Evolutionary conservation across 768 basidiomycete genomes (phyloP).

Genomic region (Tremella mesenterica): DNA sequence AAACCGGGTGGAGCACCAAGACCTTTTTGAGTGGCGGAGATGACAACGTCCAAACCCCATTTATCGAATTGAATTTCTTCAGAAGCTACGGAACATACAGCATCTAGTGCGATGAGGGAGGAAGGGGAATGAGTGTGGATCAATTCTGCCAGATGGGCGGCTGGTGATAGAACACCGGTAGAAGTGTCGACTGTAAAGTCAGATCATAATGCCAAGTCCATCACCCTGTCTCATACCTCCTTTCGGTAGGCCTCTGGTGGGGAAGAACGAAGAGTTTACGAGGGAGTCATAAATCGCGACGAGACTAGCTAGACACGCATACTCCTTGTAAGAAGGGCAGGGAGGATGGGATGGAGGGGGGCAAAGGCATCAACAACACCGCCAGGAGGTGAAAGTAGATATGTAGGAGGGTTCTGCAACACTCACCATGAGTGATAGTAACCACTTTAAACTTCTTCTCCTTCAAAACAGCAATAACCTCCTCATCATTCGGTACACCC

Average conservation of each 20-base stretch:
- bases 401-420: background rate
- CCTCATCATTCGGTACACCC: constrained; percentile 52
- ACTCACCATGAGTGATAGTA: constrained; percentile 73
- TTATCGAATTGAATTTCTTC: constrained; percentile 91
- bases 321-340: no score
- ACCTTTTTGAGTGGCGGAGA: constrained; percentile 51
- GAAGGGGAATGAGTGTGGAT: constrained; percentile 72
- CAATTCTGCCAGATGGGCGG: constrained; percentile 62
- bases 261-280: no score
- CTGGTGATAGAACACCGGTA: constrained; percentile 73
- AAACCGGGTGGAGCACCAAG: constrained; percentile 88
- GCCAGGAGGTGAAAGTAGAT: background rate
- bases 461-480: constrained; percentile 53
- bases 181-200: constrained; percentile 38
- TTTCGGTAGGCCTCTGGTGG: no score
- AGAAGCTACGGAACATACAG: constrained; percentile 91
- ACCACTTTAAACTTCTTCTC: constrained; percentile 73
- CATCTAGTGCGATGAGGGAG: constrained; percentile 78
- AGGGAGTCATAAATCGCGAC: no score
- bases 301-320: no score
- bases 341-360: no score
- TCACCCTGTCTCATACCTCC: no score
- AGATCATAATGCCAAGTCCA: no score
- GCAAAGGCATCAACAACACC: constrained; percentile 4
- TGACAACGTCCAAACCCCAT: constrained; percentile 83